Base-by-base conservation (phyloP, 495 filamentous ascomycete genomes). In the Podospora appendiculata region DNA sequence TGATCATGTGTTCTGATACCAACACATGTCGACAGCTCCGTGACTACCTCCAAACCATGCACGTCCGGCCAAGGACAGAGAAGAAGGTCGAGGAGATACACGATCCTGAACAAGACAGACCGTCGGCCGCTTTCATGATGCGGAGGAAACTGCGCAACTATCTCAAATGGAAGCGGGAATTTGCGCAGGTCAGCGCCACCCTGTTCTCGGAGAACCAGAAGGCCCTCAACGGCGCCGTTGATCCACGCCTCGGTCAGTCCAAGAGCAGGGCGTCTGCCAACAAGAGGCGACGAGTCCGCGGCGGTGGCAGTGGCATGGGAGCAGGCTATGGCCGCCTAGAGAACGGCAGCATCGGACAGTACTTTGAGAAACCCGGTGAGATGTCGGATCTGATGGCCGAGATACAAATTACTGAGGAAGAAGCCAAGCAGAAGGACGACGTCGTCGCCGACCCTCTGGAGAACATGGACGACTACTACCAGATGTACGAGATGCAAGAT, bases 1-100 rank as follows among this genome's bases (percentile, higher is more conserved):
- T 98, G 36, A 88, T 98, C 56, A 97, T 98, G 93, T 97, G 94
- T 61, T 84, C 83, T 11, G 94, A 95, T 60, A 82, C 87, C 59
- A 83, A 83, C 45, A 95, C 89, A 13, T 95, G 90, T 61, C 82
- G 85, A 10, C 93, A 98, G 59, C 76, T 98, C 33, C 82, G 90
- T 41, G 91, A 96, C 61, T 97, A 89, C 62, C 73, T 98, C 34
- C 86, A 92, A 58, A 88, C 82, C 3, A 96, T 96, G 91, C 81
- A 93, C 65, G 78, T 90, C n/a, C 74, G 73, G 39, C 72, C 83
- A 6, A 70, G 79, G 59, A 74, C 54, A 17, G 69, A 73, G 38
- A 65, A 66, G 36, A 66, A 64, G 50, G 52, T 66, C 0, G 59
- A 68, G 17, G 65, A 68, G 13, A 52, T 67, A 14, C 66, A 74